Base-by-base conservation (phyloP, 2,329 filamentous ascomycete genomes). In the Podosphaera fusca region DNA sequence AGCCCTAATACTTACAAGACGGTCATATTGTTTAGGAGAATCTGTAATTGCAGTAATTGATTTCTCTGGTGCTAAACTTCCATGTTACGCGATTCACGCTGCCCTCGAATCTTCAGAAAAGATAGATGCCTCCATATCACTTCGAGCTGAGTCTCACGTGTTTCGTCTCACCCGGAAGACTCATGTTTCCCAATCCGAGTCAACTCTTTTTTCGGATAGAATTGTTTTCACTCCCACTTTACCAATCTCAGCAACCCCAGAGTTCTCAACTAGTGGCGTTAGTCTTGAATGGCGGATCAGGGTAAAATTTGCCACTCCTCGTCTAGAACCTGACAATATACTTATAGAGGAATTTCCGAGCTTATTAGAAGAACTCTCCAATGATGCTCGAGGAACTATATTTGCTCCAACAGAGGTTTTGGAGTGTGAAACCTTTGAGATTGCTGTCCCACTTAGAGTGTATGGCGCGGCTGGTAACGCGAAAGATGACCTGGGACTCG, bases 221-320 rank as follows among this genome's bases (percentile, higher is more conserved):
- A 75, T 90, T 30, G 80, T 85, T 5, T 95, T 96, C 65, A 82
- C 76, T 7, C 85, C 88, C 0, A 84, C 86, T 0, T 88, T 98
- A 54, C 92, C 92, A 0, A 77, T 84, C 21, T 76, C 76, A 12
- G 88, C 87, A 0, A 95, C 89, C 0, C 92, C 92, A 0, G 88
- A 92, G 61, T 94, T 98, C 63, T 78, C 94, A 52, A 98, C 92
- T 0, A 94, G 81, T 60, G 89, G 89, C 1, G 79, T 98, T 3
- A 85, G 79, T 61, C 73, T 95, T 33, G 84, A 87, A 62, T 98
- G 92, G 92, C 85, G 84, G 67, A 73, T 98, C 38, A 75, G 87
- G 1, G 80, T 98, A 58, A 89, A 96, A 70, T 98, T 98, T 69
- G 88, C 95, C 33, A 90, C 90, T 4, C 82, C 85, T 4, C 79